Evolutionary conservation across 441 rosid genomes (phyloP).

Genomic region (Hura crepitans): DNA sequence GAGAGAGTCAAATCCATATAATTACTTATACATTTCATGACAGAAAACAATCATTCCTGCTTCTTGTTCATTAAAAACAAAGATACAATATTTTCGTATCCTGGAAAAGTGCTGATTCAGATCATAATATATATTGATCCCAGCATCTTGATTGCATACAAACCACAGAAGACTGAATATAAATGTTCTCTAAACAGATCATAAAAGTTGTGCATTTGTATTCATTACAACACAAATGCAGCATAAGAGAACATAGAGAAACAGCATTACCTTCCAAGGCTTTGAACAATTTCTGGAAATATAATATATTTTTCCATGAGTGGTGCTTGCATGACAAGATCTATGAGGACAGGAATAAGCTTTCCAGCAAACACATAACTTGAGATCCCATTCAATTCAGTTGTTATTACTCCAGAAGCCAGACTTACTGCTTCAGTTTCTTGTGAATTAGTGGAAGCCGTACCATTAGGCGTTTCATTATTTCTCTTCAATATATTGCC

Average conservation of each 20-base stretch:
- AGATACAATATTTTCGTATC: background rate
- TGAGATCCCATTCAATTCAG: conserved; percentile 36
- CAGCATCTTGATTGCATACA: background rate
- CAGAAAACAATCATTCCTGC: background rate
- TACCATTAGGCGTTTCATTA: conserved; percentile 40
- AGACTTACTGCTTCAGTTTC: conserved; percentile 38
- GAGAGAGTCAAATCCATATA: no score
- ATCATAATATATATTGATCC: background rate
- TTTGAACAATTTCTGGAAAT: conserved; percentile 80
- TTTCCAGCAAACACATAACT: conserved; percentile 77
- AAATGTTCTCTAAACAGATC: background rate
- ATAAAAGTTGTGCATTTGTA: background rate
- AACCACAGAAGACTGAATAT: background rate
- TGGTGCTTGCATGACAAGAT: conserved; percentile 73
- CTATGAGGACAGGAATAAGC: conserved; percentile 74
- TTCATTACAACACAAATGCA: conserved; percentile 3
- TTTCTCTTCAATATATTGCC: conserved; percentile 35
- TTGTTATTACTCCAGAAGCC: conserved; percentile 33
- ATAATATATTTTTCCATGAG: conserved; percentile 61
- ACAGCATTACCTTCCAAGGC: conserved; percentile 68
- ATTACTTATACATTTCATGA: background rate
- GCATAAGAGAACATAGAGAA: conserved; percentile 12
- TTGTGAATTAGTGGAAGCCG: conserved; percentile 34
- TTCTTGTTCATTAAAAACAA: background rate
- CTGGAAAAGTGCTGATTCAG: background rate